Conservation (phyloP, 345 rosid species). For the Citrus maxima region DNA sequence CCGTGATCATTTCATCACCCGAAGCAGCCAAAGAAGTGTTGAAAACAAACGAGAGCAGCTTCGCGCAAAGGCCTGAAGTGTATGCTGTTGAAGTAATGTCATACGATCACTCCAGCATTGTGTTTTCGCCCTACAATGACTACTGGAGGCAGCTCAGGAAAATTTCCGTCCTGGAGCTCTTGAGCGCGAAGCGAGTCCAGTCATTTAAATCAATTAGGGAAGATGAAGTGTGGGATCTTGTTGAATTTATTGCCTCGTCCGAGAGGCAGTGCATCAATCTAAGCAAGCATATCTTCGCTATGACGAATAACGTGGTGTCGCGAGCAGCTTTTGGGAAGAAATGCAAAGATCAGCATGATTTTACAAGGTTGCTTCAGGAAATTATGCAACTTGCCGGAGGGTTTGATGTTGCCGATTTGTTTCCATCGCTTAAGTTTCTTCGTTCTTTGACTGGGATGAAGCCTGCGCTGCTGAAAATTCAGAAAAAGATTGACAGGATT, state of each 20-base stretch:
- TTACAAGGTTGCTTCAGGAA: background rate
- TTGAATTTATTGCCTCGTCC: background rate
- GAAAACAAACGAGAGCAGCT: conserved; percentile 4
- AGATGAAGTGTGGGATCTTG: conserved; percentile 12
- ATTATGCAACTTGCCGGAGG: conserved; percentile 3
- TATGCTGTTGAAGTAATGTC: conserved; percentile 2
- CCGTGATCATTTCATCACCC: conserved; percentile 12
- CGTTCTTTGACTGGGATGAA: conserved; percentile 9
- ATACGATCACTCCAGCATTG: conserved; percentile 8
- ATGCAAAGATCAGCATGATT: conserved; percentile 11
- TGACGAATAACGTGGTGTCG: background rate
- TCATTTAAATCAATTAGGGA: conserved; percentile 8
- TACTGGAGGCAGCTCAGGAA: conserved; percentile 7
- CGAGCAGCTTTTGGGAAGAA: conserved; percentile 12
- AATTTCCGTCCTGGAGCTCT: background rate
- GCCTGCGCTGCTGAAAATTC: conserved; percentile 1
- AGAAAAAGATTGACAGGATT: conserved; percentile 12
- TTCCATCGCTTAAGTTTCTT: conserved; percentile 14
- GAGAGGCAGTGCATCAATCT: conserved; percentile 3
- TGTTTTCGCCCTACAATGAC: conserved; percentile 6
- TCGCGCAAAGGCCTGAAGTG: conserved; percentile 13
- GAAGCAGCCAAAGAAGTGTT: conserved; percentile 15
- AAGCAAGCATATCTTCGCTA: conserved; percentile 9
- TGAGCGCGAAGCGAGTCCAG: background rate
- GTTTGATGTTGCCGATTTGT: conserved; percentile 12